Evolutionary conservation across 179 eudicot species (phyloP).

Genomic region (Carnegiea gigantea): DNA sequence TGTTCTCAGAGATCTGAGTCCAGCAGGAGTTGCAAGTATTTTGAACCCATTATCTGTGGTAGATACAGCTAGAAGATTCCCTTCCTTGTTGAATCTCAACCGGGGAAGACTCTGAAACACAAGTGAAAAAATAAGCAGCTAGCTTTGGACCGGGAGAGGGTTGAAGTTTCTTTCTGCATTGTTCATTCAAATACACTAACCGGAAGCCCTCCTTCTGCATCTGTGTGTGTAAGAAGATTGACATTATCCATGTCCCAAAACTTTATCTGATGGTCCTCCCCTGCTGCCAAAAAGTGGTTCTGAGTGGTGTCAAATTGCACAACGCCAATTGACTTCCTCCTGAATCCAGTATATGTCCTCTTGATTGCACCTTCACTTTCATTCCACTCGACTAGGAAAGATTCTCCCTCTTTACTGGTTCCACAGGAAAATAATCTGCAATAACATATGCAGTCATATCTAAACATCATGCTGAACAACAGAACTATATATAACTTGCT

Average conservation of each 20-base stretch:
- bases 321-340: conserved; percentile 75
- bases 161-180: not conserved
- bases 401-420: conserved; percentile 93
- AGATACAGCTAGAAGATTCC: conserved; percentile 85
- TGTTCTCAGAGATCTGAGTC: conserved; percentile 62
- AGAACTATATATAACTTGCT: not conserved
- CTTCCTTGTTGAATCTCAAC: conserved; percentile 88
- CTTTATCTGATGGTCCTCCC: conserved; percentile 86
- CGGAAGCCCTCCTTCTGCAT: conserved; percentile 93
- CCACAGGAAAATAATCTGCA: conserved; percentile 94
- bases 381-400: conserved; percentile 93
- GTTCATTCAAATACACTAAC: conserved; percentile 41
- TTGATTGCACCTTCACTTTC: conserved; percentile 93
- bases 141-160: not conserved
- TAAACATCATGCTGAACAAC: not conserved
- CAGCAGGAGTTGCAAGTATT: conserved; percentile 70
- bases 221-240: conserved; percentile 55
- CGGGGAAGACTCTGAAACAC: conserved; percentile 65
- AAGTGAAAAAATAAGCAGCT: conserved; percentile 16
- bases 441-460: conserved; percentile 4
- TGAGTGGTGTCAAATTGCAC: conserved; percentile 92
- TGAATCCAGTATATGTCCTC: conserved; percentile 74
- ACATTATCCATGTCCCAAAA: conserved; percentile 93
- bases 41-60: conserved; percentile 75
- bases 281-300: conserved; percentile 87